Percentiles rank a stretch among this genome's conserved stretches.
phyloP scores from a whole-genome alignment of 2,329 filamentous ascomycete genomes.

The Cladobotryum protrusum region DNA sequence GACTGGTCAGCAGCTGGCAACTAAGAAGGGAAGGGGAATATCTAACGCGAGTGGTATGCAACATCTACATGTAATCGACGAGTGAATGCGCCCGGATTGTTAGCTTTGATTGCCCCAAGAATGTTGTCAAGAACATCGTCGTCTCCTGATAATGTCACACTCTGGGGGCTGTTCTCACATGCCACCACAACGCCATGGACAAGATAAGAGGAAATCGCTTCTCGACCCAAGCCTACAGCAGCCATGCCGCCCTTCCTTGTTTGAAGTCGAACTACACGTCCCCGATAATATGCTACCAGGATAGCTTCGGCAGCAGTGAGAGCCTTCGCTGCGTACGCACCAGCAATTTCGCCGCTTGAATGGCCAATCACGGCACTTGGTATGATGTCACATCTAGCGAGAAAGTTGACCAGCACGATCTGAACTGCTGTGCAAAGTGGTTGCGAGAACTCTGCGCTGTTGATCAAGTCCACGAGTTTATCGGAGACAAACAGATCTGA shows the following conservation, averaged over 20 bases:
- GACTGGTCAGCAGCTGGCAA: too few species aligned
- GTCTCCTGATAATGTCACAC: slow-evolving; percentile 32
- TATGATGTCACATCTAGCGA: slow-evolving; percentile 25
- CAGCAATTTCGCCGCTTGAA: slow-evolving; percentile 39
- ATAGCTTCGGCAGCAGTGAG: slow-evolving; percentile 32
- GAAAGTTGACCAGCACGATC: slow-evolving; percentile 34
- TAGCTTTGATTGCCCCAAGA: slow-evolving; percentile 23
- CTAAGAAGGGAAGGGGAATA: too few species aligned
- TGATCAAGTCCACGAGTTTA: slow-evolving; percentile 3
- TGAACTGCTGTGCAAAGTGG: slow-evolving; percentile 39
- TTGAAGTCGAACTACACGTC: slow-evolving; percentile 11
- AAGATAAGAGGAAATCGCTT: slow-evolving; percentile 23
- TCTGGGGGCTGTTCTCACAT: slow-evolving; percentile 31
- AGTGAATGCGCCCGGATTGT: slow-evolving; percentile 23
- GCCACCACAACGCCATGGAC: slow-evolving; percentile 22
- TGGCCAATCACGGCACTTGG: slow-evolving; percentile 35
- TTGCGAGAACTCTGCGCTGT: slow-evolving; percentile 26
- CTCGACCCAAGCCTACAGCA: slow-evolving; percentile 30
- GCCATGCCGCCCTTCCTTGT: slow-evolving; percentile 30
- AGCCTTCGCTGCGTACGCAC: slow-evolving; percentile 35
- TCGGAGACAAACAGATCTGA: background rate
- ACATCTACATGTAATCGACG: slow-evolving; percentile 31
- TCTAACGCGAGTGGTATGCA: slow-evolving; percentile 34
- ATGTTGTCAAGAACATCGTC: slow-evolving; percentile 18
- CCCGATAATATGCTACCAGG: slow-evolving; percentile 34